phyloP scores from a whole-genome alignment of 805 yeast genomes.

The Candida succiphila region DNA sequence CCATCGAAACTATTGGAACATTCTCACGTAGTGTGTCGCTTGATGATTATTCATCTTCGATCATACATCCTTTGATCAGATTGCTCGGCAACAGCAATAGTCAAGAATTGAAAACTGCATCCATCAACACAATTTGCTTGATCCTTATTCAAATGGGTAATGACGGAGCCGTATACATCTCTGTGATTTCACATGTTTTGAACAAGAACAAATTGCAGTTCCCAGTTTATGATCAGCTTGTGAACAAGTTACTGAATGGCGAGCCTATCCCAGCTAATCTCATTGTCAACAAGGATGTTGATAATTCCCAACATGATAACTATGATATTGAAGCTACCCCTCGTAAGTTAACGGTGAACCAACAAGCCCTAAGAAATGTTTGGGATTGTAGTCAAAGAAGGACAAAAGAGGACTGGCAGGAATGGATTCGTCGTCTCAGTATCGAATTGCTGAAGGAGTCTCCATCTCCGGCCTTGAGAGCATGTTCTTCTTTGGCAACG shows the following conservation, averaged over 20 bases:
- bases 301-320: constrained; percentile 29
- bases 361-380: constrained; percentile 57
- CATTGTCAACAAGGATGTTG: constrained; percentile 53
- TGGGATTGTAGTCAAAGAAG: constrained; percentile 91
- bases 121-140: constrained; percentile 74
- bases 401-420: constrained; percentile 95
- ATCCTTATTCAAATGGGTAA: constrained; percentile 72
- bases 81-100: constrained; percentile 31
- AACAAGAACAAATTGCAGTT: constrained; percentile 57
- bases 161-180: constrained; percentile 79
- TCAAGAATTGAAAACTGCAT: constrained; percentile 52
- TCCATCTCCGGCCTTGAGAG: constrained; percentile 89
- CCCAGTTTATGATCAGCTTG: constrained; percentile 70
- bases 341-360: constrained; percentile 64
- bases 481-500: constrained; percentile 84
- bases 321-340: constrained; percentile 58
- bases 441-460: constrained; percentile 83
- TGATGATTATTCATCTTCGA: constrained; percentile 82
- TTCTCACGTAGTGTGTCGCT: constrained; percentile 63
- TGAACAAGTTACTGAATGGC: constrained; percentile 64
- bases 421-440: constrained; percentile 85
- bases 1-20: constrained; percentile 77
- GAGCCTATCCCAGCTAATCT: constrained; percentile 80
- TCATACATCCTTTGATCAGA: constrained; percentile 77
- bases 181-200: constrained; percentile 63